Evolutionary conservation across 75 land plant species (phyloP).

Genomic region (Adiantum capillusveneris): DNA sequence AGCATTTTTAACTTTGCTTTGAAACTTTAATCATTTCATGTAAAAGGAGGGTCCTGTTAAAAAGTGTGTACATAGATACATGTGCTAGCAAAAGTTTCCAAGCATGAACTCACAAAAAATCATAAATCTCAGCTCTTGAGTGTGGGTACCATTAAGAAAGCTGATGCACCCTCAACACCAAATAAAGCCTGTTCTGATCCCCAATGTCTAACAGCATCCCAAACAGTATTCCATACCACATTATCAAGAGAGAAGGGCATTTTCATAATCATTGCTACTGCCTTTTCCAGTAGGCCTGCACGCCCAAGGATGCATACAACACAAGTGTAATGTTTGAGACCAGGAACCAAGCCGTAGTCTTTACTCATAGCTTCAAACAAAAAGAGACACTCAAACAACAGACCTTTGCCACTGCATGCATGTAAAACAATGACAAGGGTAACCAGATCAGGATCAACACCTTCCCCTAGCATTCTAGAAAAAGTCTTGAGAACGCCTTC

Average conservation of each 20-base stretch:
- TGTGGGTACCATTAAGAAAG: too few species aligned
- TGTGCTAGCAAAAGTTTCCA: too few species aligned
- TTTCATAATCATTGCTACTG: conserved; percentile 8
- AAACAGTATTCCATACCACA: conserved; percentile 19
- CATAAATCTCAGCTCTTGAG: too few species aligned
- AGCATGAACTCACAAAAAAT: too few species aligned
- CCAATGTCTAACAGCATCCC: conserved; percentile 16
- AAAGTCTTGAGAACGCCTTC: conserved; percentile 25
- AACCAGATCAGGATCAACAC: conserved; percentile 27
- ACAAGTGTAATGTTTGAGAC: conserved; percentile 28
- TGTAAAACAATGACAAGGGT: conserved; percentile 31
- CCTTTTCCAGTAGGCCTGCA: conserved; percentile 19
- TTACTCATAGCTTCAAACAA: conserved; percentile 26
- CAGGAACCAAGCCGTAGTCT: not conserved
- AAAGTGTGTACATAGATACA: too few species aligned
- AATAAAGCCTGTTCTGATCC: too few species aligned
- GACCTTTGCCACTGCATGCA: conserved; percentile 8
- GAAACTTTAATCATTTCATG: too few species aligned
- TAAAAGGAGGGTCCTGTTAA: too few species aligned
- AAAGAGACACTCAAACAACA: not conserved
- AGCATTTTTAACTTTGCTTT: too few species aligned
- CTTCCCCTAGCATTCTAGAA: conserved; percentile 31
- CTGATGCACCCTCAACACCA: too few species aligned
- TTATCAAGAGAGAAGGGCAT: conserved; percentile 20
- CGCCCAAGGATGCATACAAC: conserved; percentile 26